Evolutionary conservation across 257 asterid species (phyloP).

Genomic region (Voacanga thouarsii): DNA sequence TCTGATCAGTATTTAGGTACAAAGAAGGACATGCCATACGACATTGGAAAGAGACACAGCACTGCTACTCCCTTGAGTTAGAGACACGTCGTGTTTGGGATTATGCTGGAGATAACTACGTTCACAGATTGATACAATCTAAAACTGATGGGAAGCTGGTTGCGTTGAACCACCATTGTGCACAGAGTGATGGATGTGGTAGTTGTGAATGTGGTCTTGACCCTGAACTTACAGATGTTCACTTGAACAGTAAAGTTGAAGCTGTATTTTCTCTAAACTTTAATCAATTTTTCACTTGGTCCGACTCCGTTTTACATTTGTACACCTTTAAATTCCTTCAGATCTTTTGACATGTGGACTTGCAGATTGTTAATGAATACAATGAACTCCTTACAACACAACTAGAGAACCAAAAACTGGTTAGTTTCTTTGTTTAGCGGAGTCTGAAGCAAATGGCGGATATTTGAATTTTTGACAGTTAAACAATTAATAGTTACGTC

Average conservation of each 20-base stretch:
- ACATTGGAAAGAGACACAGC: slow-evolving; percentile 97
- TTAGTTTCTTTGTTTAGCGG: slow-evolving; percentile 34
- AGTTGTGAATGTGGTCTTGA: slow-evolving; percentile 37
- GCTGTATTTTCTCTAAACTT: slow-evolving; percentile 46
- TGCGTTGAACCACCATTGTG: slow-evolving; percentile 73
- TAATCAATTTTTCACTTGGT: slow-evolving; percentile 11
- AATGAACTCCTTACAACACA: slow-evolving; percentile 84
- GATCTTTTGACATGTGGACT: slow-evolving; percentile 14
- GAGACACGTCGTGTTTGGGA: slow-evolving; percentile 99
- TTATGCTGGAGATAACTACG: slow-evolving; percentile 91
- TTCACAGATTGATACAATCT: slow-evolving; percentile 90
- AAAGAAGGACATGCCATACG: slow-evolving; percentile 72
- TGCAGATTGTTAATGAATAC: slow-evolving; percentile 91
- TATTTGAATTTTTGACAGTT: neutral
- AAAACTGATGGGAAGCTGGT: slow-evolving; percentile 95
- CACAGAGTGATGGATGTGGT: slow-evolving; percentile 39
- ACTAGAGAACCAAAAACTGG: slow-evolving; percentile 88
- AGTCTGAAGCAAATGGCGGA: neutral
- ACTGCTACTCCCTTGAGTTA: slow-evolving; percentile 94
- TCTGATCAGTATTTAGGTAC: slow-evolving; percentile 44
- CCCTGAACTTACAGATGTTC: slow-evolving; percentile 49
- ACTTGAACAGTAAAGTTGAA: slow-evolving; percentile 65
- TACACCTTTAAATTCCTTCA: slow-evolving; percentile 11
- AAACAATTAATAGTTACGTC: no score
- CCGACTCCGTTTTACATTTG: slow-evolving; percentile 3